phyloP scores from a whole-genome alignment of 2,329 filamentous ascomycete species.

The Trichoderma oligosporum region DNA sequence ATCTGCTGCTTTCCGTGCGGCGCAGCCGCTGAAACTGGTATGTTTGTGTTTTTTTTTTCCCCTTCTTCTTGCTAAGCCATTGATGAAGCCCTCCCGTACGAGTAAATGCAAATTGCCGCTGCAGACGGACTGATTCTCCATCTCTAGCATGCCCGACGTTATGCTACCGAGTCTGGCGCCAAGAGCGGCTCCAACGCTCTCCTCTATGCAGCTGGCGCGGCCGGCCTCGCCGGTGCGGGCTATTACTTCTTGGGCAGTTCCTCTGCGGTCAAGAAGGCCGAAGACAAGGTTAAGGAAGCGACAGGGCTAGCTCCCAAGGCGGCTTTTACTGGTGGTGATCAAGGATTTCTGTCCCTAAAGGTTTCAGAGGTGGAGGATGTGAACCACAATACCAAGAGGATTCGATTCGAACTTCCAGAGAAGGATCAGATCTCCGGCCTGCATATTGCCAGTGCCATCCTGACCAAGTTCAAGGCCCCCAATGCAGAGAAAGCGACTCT shows the following conservation, averaged over 20 bases:
- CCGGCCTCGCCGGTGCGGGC: conserved; percentile 50
- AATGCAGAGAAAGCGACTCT: conserved; percentile 81
- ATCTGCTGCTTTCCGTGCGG: conserved; percentile 58
- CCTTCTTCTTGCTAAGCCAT: not conserved
- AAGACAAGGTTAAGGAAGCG: conserved; percentile 46
- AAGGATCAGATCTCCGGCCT: conserved; percentile 81
- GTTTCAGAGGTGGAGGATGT: conserved; percentile 73
- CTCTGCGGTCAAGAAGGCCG: conserved; percentile 54
- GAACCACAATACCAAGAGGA: conserved; percentile 92
- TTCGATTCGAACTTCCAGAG: conserved; percentile 84
- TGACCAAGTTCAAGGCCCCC: conserved; percentile 88
- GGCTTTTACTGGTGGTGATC: conserved; percentile 75
- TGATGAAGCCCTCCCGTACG: not conserved
- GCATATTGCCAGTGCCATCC: conserved; percentile 74
- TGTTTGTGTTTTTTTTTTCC: conserved; percentile 31
- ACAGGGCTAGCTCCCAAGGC: conserved; percentile 44
- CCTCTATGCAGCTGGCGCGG: conserved; percentile 57
- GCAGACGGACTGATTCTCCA: not conserved
- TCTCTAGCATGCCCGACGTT: conserved; percentile 51
- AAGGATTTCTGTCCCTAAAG: conserved; percentile 81
- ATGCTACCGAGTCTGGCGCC: conserved; percentile 59
- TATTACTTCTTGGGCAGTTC: conserved; percentile 55
- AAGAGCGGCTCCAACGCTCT: conserved; percentile 57
- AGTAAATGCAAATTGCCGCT: not conserved
- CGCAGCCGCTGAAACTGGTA: conserved; percentile 64